phyloP scores from a whole-genome alignment of 176 grass and related monocot genomes.

The Dactylis glomerata region DNA sequence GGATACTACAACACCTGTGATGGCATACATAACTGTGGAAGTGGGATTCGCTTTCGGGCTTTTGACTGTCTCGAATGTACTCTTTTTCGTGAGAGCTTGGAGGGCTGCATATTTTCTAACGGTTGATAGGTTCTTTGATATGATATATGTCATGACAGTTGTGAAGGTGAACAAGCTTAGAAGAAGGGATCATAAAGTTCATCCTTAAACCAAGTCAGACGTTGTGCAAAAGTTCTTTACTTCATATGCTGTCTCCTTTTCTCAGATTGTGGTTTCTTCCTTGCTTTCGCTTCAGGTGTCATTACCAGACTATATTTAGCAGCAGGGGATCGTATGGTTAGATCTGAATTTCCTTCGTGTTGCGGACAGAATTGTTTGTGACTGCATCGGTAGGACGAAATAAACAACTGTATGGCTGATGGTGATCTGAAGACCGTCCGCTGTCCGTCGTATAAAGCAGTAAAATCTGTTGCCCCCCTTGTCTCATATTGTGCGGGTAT shows the following conservation, averaged over 20 bases:
- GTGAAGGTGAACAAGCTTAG: neutral
- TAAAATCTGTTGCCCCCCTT: neutral
- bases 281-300: neutral
- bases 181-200: neutral
- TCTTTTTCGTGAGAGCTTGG: slow-evolving; percentile 6
- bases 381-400: neutral
- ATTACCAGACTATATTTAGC: neutral
- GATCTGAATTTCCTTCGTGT: neutral
- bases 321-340: neutral
- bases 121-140: slow-evolving; percentile 18
- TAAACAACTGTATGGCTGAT: neutral
- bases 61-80: neutral
- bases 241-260: neutral
- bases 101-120: neutral
- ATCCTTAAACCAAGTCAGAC: neutral
- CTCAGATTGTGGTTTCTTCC: neutral
- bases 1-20: neutral
- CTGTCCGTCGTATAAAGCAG: neutral
- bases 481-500: neutral
- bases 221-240: neutral
- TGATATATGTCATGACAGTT: neutral
- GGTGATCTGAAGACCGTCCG: neutral
- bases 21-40: neutral
- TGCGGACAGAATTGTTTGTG: neutral
- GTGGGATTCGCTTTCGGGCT: slow-evolving; percentile 10